Conservation (phyloP, 169 alveolate genomes). For the Plasmodium inui region DNA sequence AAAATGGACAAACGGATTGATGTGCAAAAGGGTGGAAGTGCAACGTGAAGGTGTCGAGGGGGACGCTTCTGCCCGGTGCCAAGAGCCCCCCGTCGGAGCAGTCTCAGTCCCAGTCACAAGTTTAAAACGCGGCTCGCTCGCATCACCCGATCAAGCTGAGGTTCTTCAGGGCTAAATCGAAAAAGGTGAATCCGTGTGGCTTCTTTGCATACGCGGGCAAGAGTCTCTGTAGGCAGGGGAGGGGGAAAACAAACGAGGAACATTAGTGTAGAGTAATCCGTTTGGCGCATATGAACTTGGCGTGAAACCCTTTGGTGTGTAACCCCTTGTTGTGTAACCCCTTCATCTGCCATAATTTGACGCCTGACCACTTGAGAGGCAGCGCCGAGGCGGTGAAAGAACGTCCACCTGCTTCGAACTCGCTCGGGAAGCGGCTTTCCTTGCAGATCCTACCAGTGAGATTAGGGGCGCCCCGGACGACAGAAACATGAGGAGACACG, state of each 20-base stretch:
- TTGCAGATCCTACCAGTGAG: constrained; percentile 10
- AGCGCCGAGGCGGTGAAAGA: neutral
- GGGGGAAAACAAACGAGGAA: neutral
- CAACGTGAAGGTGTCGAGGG: neutral
- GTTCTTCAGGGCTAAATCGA: constrained; percentile 19
- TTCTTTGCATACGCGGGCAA: neutral
- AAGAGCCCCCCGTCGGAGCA: neutral
- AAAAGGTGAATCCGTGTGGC: constrained; percentile 1
- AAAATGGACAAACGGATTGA: neutral
- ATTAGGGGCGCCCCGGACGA: constrained; percentile 25
- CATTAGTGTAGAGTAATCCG: neutral
- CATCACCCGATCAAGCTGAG: constrained; percentile 26
- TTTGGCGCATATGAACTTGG: neutral
- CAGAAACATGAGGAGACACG: constrained; percentile 61
- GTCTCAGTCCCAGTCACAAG: neutral
- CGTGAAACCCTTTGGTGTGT: neutral
- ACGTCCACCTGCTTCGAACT: neutral
- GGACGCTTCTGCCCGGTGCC: neutral
- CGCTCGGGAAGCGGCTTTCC: neutral
- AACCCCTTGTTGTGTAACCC: neutral
- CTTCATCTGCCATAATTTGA: neutral
- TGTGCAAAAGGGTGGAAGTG: neutral
- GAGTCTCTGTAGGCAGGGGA: constrained; percentile 12
- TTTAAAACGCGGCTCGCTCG: neutral
- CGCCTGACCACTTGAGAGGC: neutral